phyloP scores from a whole-genome alignment of 129 eudicot genomes.

The Tagetes erecta region DNA sequence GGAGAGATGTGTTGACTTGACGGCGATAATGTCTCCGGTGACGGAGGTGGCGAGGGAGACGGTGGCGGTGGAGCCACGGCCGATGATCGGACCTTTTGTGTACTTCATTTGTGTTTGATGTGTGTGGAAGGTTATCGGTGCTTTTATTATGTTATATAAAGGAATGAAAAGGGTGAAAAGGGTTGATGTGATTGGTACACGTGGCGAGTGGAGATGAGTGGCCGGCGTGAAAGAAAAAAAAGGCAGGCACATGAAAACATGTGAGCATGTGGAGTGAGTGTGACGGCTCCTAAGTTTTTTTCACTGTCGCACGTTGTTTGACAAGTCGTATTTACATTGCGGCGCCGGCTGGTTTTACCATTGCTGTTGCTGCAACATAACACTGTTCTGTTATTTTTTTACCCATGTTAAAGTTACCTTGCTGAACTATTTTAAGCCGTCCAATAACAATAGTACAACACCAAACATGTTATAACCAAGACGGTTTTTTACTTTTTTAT shows the following conservation, averaged over 20 bases:
- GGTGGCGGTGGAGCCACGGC: conserved; percentile 72
- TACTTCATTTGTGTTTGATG: conserved; percentile 45
- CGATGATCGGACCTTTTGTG: conserved; percentile 62
- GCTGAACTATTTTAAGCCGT: no score
- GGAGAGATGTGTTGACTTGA: conserved; percentile 58
- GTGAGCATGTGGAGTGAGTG: conserved; percentile 50
- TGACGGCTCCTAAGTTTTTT: conserved; percentile 2
- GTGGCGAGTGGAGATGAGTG: conserved; percentile 48
- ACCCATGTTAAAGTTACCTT: no score
- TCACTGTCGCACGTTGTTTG: conserved; percentile 24
- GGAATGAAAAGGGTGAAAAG: background rate
- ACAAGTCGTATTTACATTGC: conserved; percentile 18
- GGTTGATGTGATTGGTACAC: conserved; percentile 36
- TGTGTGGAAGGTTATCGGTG: background rate
- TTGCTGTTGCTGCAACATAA: background rate
- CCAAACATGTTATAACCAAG: no score
- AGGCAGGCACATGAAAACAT: conserved; percentile 56
- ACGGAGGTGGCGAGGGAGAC: conserved; percentile 58
- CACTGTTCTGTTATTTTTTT: no score
- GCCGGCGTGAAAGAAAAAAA: conserved; percentile 52
- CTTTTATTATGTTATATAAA: no score
- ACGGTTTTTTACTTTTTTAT: no score
- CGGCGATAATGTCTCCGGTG: conserved; percentile 59
- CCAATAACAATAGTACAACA: no score
- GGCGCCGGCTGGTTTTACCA: conserved; percentile 27